Base-by-base conservation (phyloP, 106 monocot species). In the Triglochin maritima region DNA sequence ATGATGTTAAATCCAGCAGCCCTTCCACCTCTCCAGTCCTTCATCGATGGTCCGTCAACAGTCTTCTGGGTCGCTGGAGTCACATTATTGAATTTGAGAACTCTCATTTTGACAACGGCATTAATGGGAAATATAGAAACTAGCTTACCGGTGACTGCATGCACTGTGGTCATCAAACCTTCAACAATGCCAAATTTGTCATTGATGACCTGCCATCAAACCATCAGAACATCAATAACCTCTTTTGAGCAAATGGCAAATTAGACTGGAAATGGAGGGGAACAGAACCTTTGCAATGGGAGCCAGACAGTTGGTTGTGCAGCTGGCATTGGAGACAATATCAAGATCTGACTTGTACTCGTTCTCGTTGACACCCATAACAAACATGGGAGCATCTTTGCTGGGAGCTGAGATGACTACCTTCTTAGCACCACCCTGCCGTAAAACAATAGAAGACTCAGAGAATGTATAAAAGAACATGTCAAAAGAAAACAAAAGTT, bases 311-410 rank as follows among this genome's bases (percentile, higher is more conserved):
- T 95, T 95, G 59, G 94, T 90, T 11, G 94, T 90, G 83, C 87
- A 95, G 71, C 94, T 95, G 53, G 94, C 94, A 81, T 95, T 95
- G 5, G 94, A 95, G 41, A 95, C 85, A 62, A 95, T 83, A 17
- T 87, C 14, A 48, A 95, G 63, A 43, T 85, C 85, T 0, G 87
- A 10, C 56, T 55, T 90, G 83, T 95, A 95, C 64, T 83, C 71
- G 2, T 84, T 64, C 75, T 95, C 85, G 59, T 95, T 95, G 56
- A 90, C 94, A 73, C 94, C 94, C 51, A 85, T 64, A 3, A 95
- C 94, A 53, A 95, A 95, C 94, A 94, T 94, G 6, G 90, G 94
- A 17, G 94, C 94, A 77, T 95, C 94, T 54, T 89, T 94, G 94
- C 94, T 89, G 2, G 94, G 87, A 9, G 94, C 94, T 68, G 94